Base-by-base conservation (phyloP, 2,329 filamentous ascomycete genomes). In the Fusarium sp. region DNA sequence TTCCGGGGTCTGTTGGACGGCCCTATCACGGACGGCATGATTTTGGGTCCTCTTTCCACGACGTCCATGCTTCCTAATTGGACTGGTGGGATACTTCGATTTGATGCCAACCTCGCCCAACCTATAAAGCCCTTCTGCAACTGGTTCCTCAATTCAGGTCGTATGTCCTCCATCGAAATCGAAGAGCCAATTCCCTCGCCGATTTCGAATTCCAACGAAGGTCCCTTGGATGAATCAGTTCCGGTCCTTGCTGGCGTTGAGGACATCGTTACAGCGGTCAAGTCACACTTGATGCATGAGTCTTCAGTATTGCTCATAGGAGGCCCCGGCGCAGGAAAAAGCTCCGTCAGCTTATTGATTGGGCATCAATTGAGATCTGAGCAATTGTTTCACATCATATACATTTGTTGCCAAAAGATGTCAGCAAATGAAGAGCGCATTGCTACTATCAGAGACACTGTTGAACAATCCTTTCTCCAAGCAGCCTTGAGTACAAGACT, bases 401-500 rank as follows among this genome's bases (percentile, higher is more conserved):
- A 54, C 47, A 33, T 61, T 38, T 31, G 28, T 24, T 54, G 47
- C 47, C 38, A 54, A 54, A 54, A 54, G 31, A 61, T 54, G 38
- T 54, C 48, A 33, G 47, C 31, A 13, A 45, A 38, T 12, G 58
- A 61, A 91, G 14, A 92, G 93, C 81, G 96, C 93, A 77, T 99
- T 80, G 94, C 96, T 86, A 89, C 90, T 26, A 96, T 96, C 6
- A 92, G 93, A 39, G 47, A 61, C 47, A 54, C 47, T 18, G 8
- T 61, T 15, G 58, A 61, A 33, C 20, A 61, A 36, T 28, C 35
- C 3, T 48, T 59, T 24, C 42, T 59, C 24, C 44, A 48, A 35
- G 56, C 56, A 38, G 44, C 56, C 45, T 99, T 96, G 96, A 95
- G 94, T 45, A 94, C 96, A 41, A 89, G 95, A 68, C 87, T 96